These are phyloP conservation scores for Nannizziopsis barbatae DNA, from an alignment of 2,329 filamentous ascomycete genomes.

Conservation along the genomic window DNA sequence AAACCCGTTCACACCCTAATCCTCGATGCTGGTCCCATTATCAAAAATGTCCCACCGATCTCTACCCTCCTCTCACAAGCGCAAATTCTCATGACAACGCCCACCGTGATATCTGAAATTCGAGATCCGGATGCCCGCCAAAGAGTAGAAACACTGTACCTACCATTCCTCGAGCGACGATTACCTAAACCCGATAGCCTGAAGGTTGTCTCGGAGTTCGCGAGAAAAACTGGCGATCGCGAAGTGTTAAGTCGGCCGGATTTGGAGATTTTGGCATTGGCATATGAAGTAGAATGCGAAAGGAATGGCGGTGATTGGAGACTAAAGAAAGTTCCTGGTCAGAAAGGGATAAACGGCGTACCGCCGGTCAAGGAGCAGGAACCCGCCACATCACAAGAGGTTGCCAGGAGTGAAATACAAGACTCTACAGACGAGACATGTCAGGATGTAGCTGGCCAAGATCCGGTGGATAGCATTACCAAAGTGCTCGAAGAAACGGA, in stretches of 20 bases:
- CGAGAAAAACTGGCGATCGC: slow-evolving; percentile 77
- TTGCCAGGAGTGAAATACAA: slow-evolving; percentile 22
- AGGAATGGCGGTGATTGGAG: slow-evolving; percentile 82
- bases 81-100: slow-evolving; percentile 68
- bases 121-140: slow-evolving; percentile 68
- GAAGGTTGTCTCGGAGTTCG: slow-evolving; percentile 71
- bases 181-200: slow-evolving; percentile 65
- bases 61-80: slow-evolving; percentile 70
- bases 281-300: slow-evolving; percentile 91
- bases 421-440: slow-evolving; percentile 16
- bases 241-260: slow-evolving; percentile 80
- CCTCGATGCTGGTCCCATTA: slow-evolving; percentile 82
- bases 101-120: slow-evolving; percentile 77
- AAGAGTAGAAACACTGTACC: slow-evolving; percentile 70
- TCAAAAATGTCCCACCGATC: slow-evolving; percentile 80
- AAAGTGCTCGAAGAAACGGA: slow-evolving; percentile 22
- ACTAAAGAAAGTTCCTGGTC: slow-evolving; percentile 63
- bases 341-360: slow-evolving; percentile 64
- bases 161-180: slow-evolving; percentile 72
- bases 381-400: slow-evolving; percentile 10
- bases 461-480: slow-evolving; percentile 23
- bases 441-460: slow-evolving; percentile 5
- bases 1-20: slow-evolving; percentile 75
- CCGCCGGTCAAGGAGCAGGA: slow-evolving; percentile 37
- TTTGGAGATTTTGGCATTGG: slow-evolving; percentile 76